Evolutionary conservation across 2,329 filamentous ascomycete species (phyloP), one percentile per base, ranked within the genome.

Genomic region (Colletotrichum plurivorum): DNA sequence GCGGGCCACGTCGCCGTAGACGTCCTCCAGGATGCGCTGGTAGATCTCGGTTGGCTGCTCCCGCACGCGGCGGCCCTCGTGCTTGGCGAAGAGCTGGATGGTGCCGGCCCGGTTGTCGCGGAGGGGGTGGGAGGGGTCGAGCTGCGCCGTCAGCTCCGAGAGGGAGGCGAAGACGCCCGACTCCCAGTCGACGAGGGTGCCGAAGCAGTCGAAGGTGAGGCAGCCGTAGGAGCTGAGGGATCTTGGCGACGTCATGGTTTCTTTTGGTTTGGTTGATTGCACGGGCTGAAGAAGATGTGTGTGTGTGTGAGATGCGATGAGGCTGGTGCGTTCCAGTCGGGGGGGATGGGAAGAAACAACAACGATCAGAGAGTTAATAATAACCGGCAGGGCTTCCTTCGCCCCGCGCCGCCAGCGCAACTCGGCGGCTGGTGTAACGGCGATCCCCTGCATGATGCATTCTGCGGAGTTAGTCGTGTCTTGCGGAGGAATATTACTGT

Each of bases 131-230:
- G 51, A 54, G 51, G 22, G 22, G 31, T 54, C 31, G 8, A 54
- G 51, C 22, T 36, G 51, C n/a, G n/a, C 75, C 45, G 88, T 79
- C 12, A 88, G 75, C 0, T 87, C 83, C 48, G 80, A 76, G 4
- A 94, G 83, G 4, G 86, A 84, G 3, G 78, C 71, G 52, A 88
- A 76, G 59, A 93, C 86, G 60, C 92, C 92, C 3, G 83, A 78
- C 78, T 94, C 91, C 92, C 92, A 94, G 82, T 95, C 92, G 66
- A 95, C 89, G 3, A 95, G 85, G 0, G 93, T 95, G 77, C 93
- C 92, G 78, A 93, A 95, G 81, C 93, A 89, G 78, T 95, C 93
- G 79, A 95, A 94, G 45, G 45, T n/a, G n/a, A 48, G 45, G 45
- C 45, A 48, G 45, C 45, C n/a, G 45, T 48, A 48, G n/a, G 45